Percentiles rank a stretch among this genome's conserved stretches.
Evolutionary conservation across 306 rosid genomes (phyloP).

Genomic region (Macrotyloma uniflorum): DNA sequence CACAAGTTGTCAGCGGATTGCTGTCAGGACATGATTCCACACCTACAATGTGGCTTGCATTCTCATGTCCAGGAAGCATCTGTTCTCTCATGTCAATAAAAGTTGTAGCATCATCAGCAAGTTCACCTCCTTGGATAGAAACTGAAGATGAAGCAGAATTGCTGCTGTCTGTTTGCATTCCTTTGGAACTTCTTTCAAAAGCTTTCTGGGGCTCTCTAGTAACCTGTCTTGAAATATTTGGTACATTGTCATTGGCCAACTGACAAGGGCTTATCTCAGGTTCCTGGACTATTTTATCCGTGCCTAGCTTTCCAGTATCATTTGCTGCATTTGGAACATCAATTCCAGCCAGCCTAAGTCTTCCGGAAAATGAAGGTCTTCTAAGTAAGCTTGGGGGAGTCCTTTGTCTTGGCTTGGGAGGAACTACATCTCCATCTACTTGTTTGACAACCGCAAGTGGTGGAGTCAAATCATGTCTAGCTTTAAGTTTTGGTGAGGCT

Average conservation of each 20-base stretch:
- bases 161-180: constrained; percentile 74
- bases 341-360: constrained; percentile 62
- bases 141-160: constrained; percentile 80
- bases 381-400: constrained; percentile 78
- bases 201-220: constrained; percentile 51
- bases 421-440: constrained; percentile 72
- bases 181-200: constrained; percentile 63
- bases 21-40: constrained; percentile 47
- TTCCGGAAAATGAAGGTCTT: constrained; percentile 65
- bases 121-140: constrained; percentile 82
- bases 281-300: constrained; percentile 55
- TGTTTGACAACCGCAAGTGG: constrained; percentile 62
- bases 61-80: constrained; percentile 48
- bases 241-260: constrained; percentile 49
- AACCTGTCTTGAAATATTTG: constrained; percentile 49
- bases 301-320: constrained; percentile 47
- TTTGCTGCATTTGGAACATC: constrained; percentile 59
- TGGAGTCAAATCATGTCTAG: constrained; percentile 66
- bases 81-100: constrained; percentile 63
- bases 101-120: constrained; percentile 74
- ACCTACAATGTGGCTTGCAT: constrained; percentile 41
- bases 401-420: constrained; percentile 70
- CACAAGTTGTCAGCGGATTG: constrained; percentile 44
- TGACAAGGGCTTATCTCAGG: constrained; percentile 53
- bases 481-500: constrained; percentile 68